Evolutionary conservation across 345 rosid species (phyloP).

Genomic region (Triadica sebifera): DNA sequence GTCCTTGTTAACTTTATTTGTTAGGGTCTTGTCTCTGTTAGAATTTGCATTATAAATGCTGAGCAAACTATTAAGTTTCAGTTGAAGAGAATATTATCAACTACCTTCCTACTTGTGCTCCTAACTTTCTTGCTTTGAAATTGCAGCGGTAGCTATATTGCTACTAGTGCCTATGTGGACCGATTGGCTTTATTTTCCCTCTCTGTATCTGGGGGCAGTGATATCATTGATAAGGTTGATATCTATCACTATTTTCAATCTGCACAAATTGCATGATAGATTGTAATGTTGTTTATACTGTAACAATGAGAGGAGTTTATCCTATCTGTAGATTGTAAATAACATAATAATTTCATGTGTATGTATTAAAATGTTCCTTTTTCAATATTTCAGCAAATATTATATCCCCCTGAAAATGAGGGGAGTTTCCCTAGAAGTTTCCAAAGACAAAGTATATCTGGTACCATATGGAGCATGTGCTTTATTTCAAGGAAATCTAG

Average conservation of each 20-base stretch:
- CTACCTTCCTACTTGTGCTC: conserved; percentile 3
- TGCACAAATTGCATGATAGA: neutral
- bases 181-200: conserved; percentile 76
- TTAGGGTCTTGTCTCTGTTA: neutral
- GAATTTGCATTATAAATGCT: neutral
- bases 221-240: conserved; percentile 68
- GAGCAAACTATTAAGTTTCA: neutral
- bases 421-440: conserved; percentile 38
- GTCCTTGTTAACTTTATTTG: neutral
- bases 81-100: neutral
- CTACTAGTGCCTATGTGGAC: conserved; percentile 84
- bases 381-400: conserved; percentile 54
- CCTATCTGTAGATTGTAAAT: neutral
- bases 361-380: conserved; percentile 18
- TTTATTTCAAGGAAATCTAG: conserved; percentile 59
- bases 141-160: conserved; percentile 75
- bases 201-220: conserved; percentile 56
- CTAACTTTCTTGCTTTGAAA: conserved; percentile 15
- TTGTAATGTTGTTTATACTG: neutral
- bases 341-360: conserved; percentile 2
- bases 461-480: conserved; percentile 99
- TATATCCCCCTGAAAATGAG: conserved; percentile 71
- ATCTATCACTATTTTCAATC: conserved; percentile 9
- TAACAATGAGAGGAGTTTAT: neutral
- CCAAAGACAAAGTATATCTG: conserved; percentile 44